phyloP scores from a whole-genome alignment of 2,329 filamentous ascomycete species.

The Sporothrix variecibatus region DNA sequence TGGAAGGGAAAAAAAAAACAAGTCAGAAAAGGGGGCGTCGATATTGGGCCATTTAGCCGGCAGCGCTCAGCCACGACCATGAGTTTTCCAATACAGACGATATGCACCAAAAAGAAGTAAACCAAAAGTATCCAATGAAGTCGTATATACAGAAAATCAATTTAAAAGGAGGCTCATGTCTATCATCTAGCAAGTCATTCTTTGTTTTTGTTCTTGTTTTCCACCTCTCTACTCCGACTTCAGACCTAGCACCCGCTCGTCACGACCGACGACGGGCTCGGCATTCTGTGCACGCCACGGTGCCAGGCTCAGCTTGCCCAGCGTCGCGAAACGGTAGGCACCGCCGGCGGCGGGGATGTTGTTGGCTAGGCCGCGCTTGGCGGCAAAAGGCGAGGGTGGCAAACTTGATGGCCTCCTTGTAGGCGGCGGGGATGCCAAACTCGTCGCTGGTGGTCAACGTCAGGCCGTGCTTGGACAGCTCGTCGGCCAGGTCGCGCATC shows the following conservation, averaged over 20 bases:
- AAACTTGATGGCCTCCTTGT: conserved; percentile 34
- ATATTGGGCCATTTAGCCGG: conserved; percentile 16
- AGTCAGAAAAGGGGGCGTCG: background rate
- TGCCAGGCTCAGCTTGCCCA: conserved; percentile 36
- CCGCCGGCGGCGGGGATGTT: conserved; percentile 38
- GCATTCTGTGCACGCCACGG: conserved; percentile 28
- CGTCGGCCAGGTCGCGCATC: conserved; percentile 31
- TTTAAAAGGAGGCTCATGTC: background rate
- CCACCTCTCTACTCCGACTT: background rate
- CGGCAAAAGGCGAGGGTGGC: conserved; percentile 36
- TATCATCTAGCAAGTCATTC: background rate
- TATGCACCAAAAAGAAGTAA: background rate
- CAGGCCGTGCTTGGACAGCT: conserved; percentile 30
- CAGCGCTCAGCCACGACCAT: background rate
- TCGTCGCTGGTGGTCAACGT: conserved; percentile 35
- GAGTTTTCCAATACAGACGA: background rate
- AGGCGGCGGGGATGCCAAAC: conserved; percentile 36
- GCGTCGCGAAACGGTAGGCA: conserved; percentile 35
- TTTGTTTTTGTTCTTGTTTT: background rate
- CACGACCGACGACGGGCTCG: conserved; percentile 4
- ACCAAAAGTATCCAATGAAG: background rate
- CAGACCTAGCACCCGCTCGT: conserved; percentile 2
- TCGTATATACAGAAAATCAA: background rate
- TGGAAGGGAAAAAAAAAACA: background rate
- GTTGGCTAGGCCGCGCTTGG: conserved; percentile 35